These are phyloP conservation scores for Fusarium dlaminii DNA, from an alignment of 2,329 filamentous ascomycete species.

Conservation along the genomic window DNA sequence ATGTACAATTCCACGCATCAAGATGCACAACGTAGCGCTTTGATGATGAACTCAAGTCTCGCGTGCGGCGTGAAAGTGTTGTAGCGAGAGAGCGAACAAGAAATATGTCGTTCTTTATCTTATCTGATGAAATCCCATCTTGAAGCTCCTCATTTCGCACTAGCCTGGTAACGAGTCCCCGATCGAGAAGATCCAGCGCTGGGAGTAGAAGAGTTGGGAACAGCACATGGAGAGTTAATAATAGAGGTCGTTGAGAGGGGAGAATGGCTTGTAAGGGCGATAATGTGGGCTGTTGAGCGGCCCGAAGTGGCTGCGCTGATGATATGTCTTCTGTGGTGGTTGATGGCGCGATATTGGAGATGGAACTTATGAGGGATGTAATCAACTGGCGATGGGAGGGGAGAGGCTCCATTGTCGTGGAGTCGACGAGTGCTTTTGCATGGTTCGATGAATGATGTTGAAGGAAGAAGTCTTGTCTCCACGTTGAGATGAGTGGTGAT, in stretches of 20 bases:
- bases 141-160: constrained; percentile 3
- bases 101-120: constrained; percentile 55
- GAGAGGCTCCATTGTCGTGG: constrained; percentile 37
- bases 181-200: constrained; percentile 87
- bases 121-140: neutral
- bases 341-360: constrained; percentile 42
- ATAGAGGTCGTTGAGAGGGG: constrained; percentile 58
- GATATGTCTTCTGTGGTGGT: neutral
- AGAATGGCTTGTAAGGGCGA: constrained; percentile 29
- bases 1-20: constrained; percentile 86
- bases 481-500: neutral
- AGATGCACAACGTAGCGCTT: constrained; percentile 76
- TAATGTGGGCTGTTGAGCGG: constrained; percentile 27
- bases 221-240: constrained; percentile 86
- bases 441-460: constrained; percentile 1
- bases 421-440: neutral
- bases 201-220: constrained; percentile 85
- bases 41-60: constrained; percentile 22
- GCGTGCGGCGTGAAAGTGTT: constrained; percentile 40
- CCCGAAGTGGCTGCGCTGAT: constrained; percentile 8
- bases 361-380: constrained; percentile 58
- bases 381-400: constrained; percentile 56
- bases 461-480: neutral
- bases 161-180: constrained; percentile 72
- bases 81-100: constrained; percentile 70